phyloP scores from a whole-genome alignment of 2,329 filamentous ascomycete species.

The Emmonsia crescens region DNA sequence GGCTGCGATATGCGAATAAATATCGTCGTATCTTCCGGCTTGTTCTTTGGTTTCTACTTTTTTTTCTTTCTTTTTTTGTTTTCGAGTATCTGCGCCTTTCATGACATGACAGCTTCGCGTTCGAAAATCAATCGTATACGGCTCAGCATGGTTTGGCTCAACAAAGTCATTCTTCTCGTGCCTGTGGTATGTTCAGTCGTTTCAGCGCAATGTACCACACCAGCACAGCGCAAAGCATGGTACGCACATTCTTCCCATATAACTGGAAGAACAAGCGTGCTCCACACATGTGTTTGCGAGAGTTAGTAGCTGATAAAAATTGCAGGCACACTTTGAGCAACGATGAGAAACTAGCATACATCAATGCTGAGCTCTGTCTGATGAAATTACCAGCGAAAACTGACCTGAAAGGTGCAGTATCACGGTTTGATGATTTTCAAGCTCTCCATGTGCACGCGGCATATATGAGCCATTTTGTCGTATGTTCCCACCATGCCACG shows the following conservation, averaged over 20 bases:
- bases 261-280: background rate
- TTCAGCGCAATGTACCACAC: background rate
- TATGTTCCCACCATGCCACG: background rate
- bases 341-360: conserved; percentile 4
- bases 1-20: background rate
- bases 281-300: background rate
- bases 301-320: background rate
- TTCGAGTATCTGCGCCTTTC: background rate
- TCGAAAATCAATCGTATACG: background rate
- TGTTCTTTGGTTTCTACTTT: background rate
- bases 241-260: conserved; percentile 9
- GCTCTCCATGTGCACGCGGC: background rate
- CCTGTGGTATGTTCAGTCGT: background rate
- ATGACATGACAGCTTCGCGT: background rate
- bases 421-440: conserved; percentile 6
- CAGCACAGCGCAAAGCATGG: conserved; percentile 1
- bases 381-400: background rate
- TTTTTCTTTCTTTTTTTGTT: background rate
- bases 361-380: conserved; percentile 6
- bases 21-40: background rate
- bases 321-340: conserved; percentile 6
- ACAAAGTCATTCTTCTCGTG: background rate
- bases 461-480: conserved; percentile 2
- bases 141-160: background rate
- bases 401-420: background rate